A percentile compares a stretch with the other conserved stretches of the same genome.
Evolutionary conservation across 495 filamentous ascomycete species (phyloP).

Genomic region (Alectoria sarmentosa): DNA sequence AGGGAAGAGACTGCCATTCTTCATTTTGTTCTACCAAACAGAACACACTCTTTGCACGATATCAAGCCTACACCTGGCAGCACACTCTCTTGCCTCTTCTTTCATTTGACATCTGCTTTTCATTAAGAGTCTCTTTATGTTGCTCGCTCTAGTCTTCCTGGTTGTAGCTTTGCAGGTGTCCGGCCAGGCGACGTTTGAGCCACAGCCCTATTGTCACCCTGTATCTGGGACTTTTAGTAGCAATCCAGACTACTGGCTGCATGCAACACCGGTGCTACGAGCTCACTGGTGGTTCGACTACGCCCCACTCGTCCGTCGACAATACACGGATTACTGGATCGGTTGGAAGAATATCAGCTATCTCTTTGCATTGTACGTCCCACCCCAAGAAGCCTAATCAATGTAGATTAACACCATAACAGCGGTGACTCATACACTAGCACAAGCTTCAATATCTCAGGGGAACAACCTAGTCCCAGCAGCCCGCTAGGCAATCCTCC

Average conservation of each 20-base stretch:
- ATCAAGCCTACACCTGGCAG: neutral
- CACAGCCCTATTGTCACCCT: conserved; percentile 19
- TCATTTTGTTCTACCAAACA: neutral
- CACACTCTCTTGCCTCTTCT: neutral
- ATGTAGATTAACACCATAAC: conserved; percentile 28
- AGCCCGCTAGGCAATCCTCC: conserved; percentile 75
- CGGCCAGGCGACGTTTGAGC: neutral
- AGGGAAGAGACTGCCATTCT: neutral
- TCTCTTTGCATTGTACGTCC: conserved; percentile 25
- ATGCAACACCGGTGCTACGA: conserved; percentile 20
- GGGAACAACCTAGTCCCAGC: conserved; percentile 48
- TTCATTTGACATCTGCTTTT: neutral
- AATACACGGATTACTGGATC: conserved; percentile 14
- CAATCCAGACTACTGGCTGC: conserved; percentile 15
- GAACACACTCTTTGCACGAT: neutral
- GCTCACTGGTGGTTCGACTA: neutral
- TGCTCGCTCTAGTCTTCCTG: conserved; percentile 4
- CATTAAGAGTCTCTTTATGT: neutral
- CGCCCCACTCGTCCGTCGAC: conserved; percentile 1
- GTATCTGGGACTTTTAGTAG: conserved; percentile 9
- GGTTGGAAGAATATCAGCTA: conserved; percentile 23
- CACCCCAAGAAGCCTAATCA: neutral
- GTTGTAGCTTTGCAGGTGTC: neutral
- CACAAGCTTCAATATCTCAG: conserved; percentile 58
- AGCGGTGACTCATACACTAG: conserved; percentile 54